Evolutionary conservation across 192 early-diverging fungal genomes (phyloP), one percentile per base, ranked within the genome.

Genomic region (Backusella liffmaniae): DNA sequence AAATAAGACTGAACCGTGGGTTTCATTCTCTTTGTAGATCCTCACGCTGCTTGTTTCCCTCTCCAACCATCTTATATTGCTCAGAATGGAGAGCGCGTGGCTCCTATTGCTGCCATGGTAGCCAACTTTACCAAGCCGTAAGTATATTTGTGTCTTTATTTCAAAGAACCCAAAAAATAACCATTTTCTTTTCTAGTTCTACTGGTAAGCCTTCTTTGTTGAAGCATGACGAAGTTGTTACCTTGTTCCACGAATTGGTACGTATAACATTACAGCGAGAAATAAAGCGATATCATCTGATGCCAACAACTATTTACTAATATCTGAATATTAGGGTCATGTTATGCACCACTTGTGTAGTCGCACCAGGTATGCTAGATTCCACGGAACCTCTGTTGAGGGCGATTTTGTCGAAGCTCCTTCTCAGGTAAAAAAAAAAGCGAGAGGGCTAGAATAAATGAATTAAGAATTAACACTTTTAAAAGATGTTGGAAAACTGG

Each of bases 391-490:
- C 21, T 84, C 83, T 51, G 86, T 92, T 46, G 92, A 94, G 73
- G 80, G 88, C 70, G 95, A 96, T 81, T 96, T 96, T 86, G 91
- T 96, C 29, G 95, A 96, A 86, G 92, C 92, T 30, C 95, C 95
- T 16, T 92, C 91, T 34, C 93, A 95, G 71, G 80, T 81, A 77
- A 30, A 37, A 70, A 30, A 30, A 30, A 32, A 32, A 32, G 32
- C 32, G 32, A 32, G 32, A 32, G 32, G 3, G 3, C 32, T 32
- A 32, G 32, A 32, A 26, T 16, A 5, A 41, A 15, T 30, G 9
- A 37, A 39, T 26, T 18, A 67, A 16, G 15, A 12, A 71, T 44
- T 35, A 42, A 23, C 35, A 34, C 29, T 13, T 62, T 26, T 5
- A 10, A 21, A 44, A 82, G 88, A 95, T 96, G 95, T 87, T 95